Base-by-base conservation (phyloP, 129 eudicot genomes). In the Centrapalus pauciflorus region DNA sequence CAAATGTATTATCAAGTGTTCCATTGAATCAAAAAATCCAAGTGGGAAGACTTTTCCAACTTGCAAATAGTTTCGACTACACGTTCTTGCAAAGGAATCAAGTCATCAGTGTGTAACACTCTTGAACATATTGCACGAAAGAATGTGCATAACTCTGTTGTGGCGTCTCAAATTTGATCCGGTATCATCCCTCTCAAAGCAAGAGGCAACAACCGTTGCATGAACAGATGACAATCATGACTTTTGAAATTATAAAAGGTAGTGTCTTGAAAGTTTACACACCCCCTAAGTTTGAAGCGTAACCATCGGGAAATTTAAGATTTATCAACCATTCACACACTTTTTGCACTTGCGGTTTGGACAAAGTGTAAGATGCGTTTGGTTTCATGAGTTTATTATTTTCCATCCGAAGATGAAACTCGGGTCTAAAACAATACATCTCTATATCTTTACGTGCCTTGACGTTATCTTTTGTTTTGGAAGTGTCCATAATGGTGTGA, bases 161-260 rank as follows among this genome's bases (percentile, higher is more conserved):
- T 11, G 5, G 43, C 66, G 8, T 57, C 58, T 43, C 69, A 72
- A 5, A 61, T 6, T 16, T 9, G 14, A 11, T 60, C 20, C 13
- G 62, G 77, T 5, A 61, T 20, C 8, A 72, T 25, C 0, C 37
- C 76, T 41, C 55, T 71, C 28, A 66, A 60, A 40, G 33, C 60
- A 54, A 54, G 24, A 8, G 60, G 60, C 3, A 54, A n/a, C 14
- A 54, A 11, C 0, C 60, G 30, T 10, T 24, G 60, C 60, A 71
- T 58, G 3, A 71, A 41, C 13, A 58, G 56, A 23, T 56, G 64
- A 30, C 54, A 66, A 13, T 71, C 60, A 8, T 54, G 76, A 20
- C 76, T 71, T 20, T 71, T 71, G 23, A 71, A 58, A 37, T 34
- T 48, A 29, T 58, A 48, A 8, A 71, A 35, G 16, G n/a, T 45